phyloP scores from a whole-genome alignment of 1,284 basidiomycete genomes.

The Phlebopus sp. region DNA sequence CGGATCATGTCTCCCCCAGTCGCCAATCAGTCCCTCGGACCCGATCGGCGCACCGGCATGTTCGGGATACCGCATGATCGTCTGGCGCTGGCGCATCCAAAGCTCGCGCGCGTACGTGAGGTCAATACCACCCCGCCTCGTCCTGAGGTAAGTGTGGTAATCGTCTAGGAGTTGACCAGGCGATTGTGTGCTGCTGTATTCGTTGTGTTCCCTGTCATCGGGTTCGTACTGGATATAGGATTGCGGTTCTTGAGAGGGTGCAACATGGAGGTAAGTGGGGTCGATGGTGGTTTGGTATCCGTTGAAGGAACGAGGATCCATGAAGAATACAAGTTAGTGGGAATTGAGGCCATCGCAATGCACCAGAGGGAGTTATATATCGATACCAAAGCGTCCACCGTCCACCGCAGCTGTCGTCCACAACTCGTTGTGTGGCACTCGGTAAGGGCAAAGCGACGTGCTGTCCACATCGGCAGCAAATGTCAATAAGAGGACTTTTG shows the following conservation, averaged over 20 bases:
- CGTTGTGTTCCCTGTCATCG: too few relatives aligned
- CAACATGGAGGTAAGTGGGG: neutral
- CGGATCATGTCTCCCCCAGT: neutral
- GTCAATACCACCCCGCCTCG: neutral
- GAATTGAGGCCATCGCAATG: neutral
- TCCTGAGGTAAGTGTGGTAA: too few relatives aligned
- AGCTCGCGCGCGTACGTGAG: neutral
- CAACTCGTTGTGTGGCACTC: neutral
- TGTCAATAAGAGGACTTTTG: neutral
- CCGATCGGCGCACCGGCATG: neutral
- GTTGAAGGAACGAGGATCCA: too few relatives aligned
- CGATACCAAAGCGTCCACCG: neutral
- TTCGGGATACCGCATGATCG: neutral
- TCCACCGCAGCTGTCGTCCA: neutral
- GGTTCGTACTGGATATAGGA: too few relatives aligned
- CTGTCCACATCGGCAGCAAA: neutral
- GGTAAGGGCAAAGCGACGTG: neutral
- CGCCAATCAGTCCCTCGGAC: neutral
- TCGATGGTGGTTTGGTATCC: neutral
- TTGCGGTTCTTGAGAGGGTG: neutral
- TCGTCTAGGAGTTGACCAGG: too few relatives aligned
- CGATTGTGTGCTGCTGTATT: neutral
- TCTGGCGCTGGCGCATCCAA: neutral
- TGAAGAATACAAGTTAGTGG: too few relatives aligned
- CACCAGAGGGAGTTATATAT: neutral